Conservation (phyloP, 352 stramenopile species). For the Phytophthora constricta region DNA sequence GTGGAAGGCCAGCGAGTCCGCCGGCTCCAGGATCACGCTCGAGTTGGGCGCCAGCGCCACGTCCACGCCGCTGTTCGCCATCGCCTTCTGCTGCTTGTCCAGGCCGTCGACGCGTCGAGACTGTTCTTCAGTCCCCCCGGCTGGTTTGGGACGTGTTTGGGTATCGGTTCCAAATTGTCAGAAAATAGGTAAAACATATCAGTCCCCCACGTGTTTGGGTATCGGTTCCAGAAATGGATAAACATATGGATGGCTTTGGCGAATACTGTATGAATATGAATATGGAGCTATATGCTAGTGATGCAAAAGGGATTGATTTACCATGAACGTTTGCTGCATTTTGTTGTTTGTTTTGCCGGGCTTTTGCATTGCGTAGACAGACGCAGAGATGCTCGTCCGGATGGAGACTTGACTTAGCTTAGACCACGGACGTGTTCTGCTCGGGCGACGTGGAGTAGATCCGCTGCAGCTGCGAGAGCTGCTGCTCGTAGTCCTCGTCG, state of each 20-base stretch:
- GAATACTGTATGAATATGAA: too few relatives aligned
- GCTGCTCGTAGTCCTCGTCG: slow-evolving; percentile 78
- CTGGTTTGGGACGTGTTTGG: not conserved
- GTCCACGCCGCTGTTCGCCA: slow-evolving; percentile 61
- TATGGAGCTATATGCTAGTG: too few relatives aligned
- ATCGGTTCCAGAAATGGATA: too few relatives aligned
- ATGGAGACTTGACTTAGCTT: slow-evolving; percentile 10
- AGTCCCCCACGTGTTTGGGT: too few relatives aligned
- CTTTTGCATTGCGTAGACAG: slow-evolving; percentile 7
- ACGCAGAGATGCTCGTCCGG: slow-evolving; percentile 11
- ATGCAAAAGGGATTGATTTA: too few relatives aligned
- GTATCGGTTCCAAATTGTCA: not conserved
- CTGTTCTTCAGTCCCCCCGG: slow-evolving; percentile 33
- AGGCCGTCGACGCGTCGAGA: slow-evolving; percentile 19
- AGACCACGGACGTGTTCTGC: slow-evolving; percentile 57
- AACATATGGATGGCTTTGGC: too few relatives aligned
- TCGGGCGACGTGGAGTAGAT: slow-evolving; percentile 68
- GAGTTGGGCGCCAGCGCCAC: slow-evolving; percentile 72
- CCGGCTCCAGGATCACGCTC: slow-evolving; percentile 83
- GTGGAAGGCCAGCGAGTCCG: slow-evolving; percentile 82
- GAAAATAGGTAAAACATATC: too few relatives aligned
- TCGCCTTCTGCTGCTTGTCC: slow-evolving; percentile 22
- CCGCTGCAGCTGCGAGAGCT: slow-evolving; percentile 79
- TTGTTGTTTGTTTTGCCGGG: too few relatives aligned
- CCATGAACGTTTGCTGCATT: too few relatives aligned